A percentile compares a stretch with the other conserved stretches of the same genome.
These are phyloP conservation scores for Heritiera fomes DNA, from an alignment of 345 rosid species.

Conservation along the genomic window DNA sequence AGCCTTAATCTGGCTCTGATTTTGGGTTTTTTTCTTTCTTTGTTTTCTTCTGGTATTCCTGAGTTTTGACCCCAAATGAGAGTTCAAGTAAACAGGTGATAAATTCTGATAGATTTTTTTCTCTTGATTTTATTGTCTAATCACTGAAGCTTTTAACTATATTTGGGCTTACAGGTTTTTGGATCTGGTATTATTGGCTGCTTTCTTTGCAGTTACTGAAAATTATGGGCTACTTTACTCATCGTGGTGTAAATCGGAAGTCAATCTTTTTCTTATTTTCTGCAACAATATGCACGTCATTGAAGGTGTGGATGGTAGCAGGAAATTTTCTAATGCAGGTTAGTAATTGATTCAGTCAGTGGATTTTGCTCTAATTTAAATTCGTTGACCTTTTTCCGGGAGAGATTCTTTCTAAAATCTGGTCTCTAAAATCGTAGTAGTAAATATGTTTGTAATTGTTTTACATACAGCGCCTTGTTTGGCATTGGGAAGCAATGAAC, in stretches of 20 bases:
- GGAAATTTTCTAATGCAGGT: slow-evolving; percentile 23
- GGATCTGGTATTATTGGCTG: background rate
- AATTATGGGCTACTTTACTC: background rate
- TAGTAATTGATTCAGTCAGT: slow-evolving; percentile 9
- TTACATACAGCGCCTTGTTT: slow-evolving; percentile 17
- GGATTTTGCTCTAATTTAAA: slow-evolving; percentile 22
- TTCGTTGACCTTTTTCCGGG: background rate
- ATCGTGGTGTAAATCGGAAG: slow-evolving; percentile 19
- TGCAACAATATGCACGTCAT: slow-evolving; percentile 20
- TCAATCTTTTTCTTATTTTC: background rate
- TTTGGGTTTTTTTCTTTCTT: background rate
- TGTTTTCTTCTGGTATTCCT: background rate
- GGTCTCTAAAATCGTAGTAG: background rate
- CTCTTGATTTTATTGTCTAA: background rate
- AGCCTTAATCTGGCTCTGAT: slow-evolving; percentile 8
- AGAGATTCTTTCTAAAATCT: background rate
- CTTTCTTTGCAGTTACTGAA: background rate
- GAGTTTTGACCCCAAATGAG: background rate
- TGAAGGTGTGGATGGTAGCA: background rate
- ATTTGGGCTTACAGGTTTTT: background rate
- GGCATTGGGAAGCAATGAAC: slow-evolving; percentile 22
- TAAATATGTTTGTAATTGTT: background rate
- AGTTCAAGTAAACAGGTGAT: background rate
- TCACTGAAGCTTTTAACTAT: background rate
- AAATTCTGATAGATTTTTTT: background rate